A percentile compares a stretch with the other conserved stretches of the same genome.
These are phyloP conservation scores for Solanum appendiculatum DNA, from an alignment of 257 asterid species.

Conservation along the genomic window DNA sequence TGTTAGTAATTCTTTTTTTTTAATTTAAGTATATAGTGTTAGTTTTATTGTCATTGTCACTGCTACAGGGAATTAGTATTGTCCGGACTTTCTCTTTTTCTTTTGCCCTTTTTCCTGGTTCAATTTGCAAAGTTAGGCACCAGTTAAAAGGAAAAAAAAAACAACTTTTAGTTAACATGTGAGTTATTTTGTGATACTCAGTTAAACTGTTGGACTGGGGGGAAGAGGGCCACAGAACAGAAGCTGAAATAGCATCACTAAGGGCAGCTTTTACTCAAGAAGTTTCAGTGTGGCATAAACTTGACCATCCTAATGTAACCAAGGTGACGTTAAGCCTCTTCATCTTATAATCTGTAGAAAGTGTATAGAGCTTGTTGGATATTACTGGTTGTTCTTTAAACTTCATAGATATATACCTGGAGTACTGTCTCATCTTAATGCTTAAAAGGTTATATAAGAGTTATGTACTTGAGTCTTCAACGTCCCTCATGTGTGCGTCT, in stretches of 20 bases:
- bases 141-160: background rate
- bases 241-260: constrained; percentile 59
- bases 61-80: background rate
- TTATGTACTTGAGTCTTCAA: background rate
- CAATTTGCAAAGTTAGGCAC: background rate
- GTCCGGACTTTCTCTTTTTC: background rate
- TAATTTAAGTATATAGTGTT: background rate
- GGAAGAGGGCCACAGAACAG: constrained; percentile 80
- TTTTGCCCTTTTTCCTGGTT: background rate
- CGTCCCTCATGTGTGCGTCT: background rate
- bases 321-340: constrained; percentile 32
- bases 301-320: constrained; percentile 84
- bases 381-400: background rate
- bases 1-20: background rate
- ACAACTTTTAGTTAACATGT: constrained; percentile 3
- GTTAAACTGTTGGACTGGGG: constrained; percentile 92
- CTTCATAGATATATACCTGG: background rate
- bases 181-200: constrained; percentile 21
- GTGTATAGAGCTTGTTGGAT: background rate
- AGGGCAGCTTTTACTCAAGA: constrained; percentile 86
- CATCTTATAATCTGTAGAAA: background rate
- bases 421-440: background rate
- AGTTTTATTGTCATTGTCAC: background rate
- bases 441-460: background rate
- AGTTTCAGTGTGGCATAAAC: constrained; percentile 92